A percentile compares a stretch with the other conserved stretches of the same genome.
Evolutionary conservation across 192 early-diverging fungal genomes (phyloP).

Genomic region (Podila horticola): DNA sequence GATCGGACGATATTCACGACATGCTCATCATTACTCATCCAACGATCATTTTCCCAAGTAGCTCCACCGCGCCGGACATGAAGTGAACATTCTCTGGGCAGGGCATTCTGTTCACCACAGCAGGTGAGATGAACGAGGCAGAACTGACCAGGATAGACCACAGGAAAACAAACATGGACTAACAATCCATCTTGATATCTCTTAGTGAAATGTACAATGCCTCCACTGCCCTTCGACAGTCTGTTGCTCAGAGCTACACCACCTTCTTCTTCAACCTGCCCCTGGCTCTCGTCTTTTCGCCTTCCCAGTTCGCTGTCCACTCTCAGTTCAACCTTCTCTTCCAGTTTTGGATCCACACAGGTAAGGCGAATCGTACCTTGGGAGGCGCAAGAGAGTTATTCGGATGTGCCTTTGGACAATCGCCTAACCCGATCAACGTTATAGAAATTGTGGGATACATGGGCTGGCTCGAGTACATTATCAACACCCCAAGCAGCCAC

Average conservation of each 20-base stretch:
- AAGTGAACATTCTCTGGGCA: constrained; percentile 70
- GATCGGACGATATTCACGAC: neutral
- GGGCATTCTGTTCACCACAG: constrained; percentile 58
- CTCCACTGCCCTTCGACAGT: constrained; percentile 65
- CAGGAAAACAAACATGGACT: too few species aligned
- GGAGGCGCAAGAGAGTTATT: neutral
- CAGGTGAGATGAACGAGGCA: constrained; percentile 11
- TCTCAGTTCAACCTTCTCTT: constrained; percentile 63
- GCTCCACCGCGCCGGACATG: constrained; percentile 69
- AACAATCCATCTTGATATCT: neutral
- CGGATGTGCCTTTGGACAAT: neutral
- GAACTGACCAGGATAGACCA: too few species aligned
- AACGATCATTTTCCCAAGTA: constrained; percentile 31
- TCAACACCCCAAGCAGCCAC: constrained; percentile 71
- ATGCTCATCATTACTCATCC: neutral
- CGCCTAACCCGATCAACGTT: constrained; percentile 7
- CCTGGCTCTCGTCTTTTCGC: constrained; percentile 62
- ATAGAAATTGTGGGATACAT: constrained; percentile 60
- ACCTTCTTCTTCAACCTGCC: constrained; percentile 67
- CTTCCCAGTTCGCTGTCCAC: constrained; percentile 63
- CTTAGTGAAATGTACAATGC: constrained; percentile 66
- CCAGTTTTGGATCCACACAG: constrained; percentile 60
- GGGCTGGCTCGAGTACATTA: constrained; percentile 67
- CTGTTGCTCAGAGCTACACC: constrained; percentile 57
- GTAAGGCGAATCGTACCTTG: neutral